phyloP scores from a whole-genome alignment of 192 early-diverging fungal species.

The Gaertneriomyces sp. region DNA sequence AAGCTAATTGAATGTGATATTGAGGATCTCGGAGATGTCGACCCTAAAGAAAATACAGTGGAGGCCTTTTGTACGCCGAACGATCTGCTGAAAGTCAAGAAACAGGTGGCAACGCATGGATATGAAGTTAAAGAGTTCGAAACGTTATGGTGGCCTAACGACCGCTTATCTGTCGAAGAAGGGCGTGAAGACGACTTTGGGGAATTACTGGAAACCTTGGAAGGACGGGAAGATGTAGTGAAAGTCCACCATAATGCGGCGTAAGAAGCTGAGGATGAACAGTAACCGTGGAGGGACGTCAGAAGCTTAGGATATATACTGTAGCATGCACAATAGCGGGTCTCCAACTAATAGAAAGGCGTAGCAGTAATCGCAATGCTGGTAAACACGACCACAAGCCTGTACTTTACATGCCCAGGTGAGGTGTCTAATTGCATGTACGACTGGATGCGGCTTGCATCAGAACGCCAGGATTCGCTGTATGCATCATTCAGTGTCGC shows the following conservation, averaged over 20 bases:
- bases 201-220: constrained; percentile 51
- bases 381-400: no score
- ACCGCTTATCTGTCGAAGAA: constrained; percentile 42
- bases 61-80: constrained; percentile 58
- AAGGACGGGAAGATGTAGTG: constrained; percentile 63
- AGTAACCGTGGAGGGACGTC: no score
- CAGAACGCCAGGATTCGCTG: no score
- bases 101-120: constrained; percentile 38
- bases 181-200: constrained; percentile 46
- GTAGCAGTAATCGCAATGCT: no score
- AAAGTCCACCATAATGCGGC: constrained; percentile 45
- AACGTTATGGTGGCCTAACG: constrained; percentile 51
- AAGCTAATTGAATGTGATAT: constrained; percentile 62
- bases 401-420: no score
- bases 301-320: no score
- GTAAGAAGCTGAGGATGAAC: background rate
- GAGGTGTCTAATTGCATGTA: no score
- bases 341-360: no score
- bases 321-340: no score
- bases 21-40: constrained; percentile 48
- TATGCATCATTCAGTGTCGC: no score
- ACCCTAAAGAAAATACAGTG: constrained; percentile 30
- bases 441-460: no score
- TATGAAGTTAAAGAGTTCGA: constrained; percentile 60
- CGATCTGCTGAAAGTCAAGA: constrained; percentile 46